phyloP scores from a whole-genome alignment of 352 stramenopile species.

The Thalassiosira allenii region DNA sequence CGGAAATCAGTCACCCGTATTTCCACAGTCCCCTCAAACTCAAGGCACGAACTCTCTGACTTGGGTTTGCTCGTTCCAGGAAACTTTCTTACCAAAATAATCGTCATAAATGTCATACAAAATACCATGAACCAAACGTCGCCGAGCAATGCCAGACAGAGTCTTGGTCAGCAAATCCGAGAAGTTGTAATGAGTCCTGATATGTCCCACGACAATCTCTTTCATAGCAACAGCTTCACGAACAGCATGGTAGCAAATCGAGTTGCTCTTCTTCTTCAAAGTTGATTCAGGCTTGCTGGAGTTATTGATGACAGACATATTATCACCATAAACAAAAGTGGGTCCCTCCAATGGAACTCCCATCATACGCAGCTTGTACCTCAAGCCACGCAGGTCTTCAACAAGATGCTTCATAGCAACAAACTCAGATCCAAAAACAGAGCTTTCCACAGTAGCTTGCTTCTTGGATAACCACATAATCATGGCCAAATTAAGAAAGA shows the following conservation, averaged over 20 bases:
- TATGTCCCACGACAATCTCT: conserved; percentile 28
- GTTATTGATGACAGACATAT: conserved; percentile 50
- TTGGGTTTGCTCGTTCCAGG: too few species aligned
- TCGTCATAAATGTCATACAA: too few species aligned
- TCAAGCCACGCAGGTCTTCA: conserved; percentile 9
- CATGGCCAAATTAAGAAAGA: conserved; percentile 56
- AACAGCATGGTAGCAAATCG: conserved; percentile 49
- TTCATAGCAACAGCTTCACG: conserved; percentile 36
- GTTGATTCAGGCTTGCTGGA: conserved; percentile 29
- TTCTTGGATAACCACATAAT: conserved; percentile 66
- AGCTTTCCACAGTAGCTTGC: conserved; percentile 55
- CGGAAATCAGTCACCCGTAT: too few species aligned
- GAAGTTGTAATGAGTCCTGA: conserved; percentile 52
- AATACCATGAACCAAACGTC: too few species aligned
- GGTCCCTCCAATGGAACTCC: conserved; percentile 42
- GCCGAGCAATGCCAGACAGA: too few species aligned
- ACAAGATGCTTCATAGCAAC: conserved; percentile 23
- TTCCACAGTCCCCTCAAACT: too few species aligned
- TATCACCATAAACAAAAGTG: conserved; percentile 56
- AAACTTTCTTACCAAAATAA: too few species aligned
- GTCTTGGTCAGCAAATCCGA: conserved; percentile 55
- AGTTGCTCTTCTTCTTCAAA: conserved; percentile 62
- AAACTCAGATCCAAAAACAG: conserved; percentile 18
- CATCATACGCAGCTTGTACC: conserved; percentile 56
- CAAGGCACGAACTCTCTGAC: too few species aligned